Percentiles rank a stretch among this genome's conserved stretches.
Evolutionary conservation across 371 early-diverging fungal genomes (phyloP).

Genomic region (Lichtheimia corymbifera): DNA sequence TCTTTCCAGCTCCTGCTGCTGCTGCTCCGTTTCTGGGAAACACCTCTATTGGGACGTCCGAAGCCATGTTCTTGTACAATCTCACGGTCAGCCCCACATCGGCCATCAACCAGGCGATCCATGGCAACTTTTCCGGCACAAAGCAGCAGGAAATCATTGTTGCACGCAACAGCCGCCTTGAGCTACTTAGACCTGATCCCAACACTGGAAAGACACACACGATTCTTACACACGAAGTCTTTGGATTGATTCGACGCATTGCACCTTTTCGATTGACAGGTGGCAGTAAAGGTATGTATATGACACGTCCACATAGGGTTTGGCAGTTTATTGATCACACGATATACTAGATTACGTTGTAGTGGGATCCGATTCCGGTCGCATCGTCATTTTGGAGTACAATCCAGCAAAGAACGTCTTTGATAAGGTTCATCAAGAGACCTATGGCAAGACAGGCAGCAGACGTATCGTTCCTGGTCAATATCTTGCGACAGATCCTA

Average conservation of each 20-base stretch:
- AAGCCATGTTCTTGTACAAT: conserved; percentile 88
- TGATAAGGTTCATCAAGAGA: conserved; percentile 88
- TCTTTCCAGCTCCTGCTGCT: too few species aligned
- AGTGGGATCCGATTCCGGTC: conserved; percentile 91
- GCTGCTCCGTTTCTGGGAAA: too few species aligned
- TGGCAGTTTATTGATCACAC: not conserved
- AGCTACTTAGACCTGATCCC: conserved; percentile 81
- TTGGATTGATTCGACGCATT: conserved; percentile 86
- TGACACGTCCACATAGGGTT: not conserved
- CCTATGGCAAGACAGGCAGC: conserved; percentile 93
- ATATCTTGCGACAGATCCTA: conserved; percentile 94
- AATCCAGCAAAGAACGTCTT: conserved; percentile 74
- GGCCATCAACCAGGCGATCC: conserved; percentile 74
- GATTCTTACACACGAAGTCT: conserved; percentile 75
- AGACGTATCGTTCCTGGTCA: conserved; percentile 94
- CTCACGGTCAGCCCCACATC: conserved; percentile 85
- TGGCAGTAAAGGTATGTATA: conserved; percentile 63
- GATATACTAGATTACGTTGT: conserved; percentile 79
- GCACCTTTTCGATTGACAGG: conserved; percentile 77
- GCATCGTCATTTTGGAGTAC: conserved; percentile 91
- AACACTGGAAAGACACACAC: conserved; percentile 81
- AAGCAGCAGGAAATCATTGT: conserved; percentile 91
- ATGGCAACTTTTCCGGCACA: conserved; percentile 93
- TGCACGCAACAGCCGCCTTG: conserved; percentile 79
- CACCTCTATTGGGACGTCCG: too few species aligned